These are phyloP conservation scores for Urtica urens DNA, from an alignment of 306 rosid genomes.

Conservation along the genomic window DNA sequence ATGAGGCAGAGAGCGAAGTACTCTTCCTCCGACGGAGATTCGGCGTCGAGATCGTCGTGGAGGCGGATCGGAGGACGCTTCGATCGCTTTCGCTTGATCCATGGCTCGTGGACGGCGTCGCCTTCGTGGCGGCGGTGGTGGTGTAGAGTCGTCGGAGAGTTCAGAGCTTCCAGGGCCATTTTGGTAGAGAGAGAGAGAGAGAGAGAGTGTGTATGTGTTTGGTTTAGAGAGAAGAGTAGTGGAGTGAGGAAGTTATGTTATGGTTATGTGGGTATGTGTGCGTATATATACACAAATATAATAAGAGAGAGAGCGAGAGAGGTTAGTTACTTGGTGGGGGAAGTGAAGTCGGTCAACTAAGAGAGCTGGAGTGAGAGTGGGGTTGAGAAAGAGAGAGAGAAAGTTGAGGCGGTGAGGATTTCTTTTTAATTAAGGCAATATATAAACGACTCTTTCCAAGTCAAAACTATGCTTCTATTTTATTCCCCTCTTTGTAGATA, in stretches of 20 bases:
- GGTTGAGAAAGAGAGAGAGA: slow-evolving; percentile 16
- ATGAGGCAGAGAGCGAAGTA: slow-evolving; percentile 93
- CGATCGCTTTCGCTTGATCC: slow-evolving; percentile 65
- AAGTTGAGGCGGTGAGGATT: background rate
- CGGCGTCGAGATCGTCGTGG: slow-evolving; percentile 11
- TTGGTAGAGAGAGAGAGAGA: background rate
- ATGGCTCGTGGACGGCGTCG: slow-evolving; percentile 36
- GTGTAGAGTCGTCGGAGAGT: slow-evolving; percentile 29
- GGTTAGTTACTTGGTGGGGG: slow-evolving; percentile 13
- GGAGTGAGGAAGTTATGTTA: background rate
- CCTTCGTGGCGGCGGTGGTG: slow-evolving; percentile 9
- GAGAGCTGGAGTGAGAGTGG: slow-evolving; percentile 1
- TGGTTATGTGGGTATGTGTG: background rate
- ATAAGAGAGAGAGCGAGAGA: background rate
- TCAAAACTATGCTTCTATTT: slow-evolving; percentile 34
- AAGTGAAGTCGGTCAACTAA: slow-evolving; percentile 82
- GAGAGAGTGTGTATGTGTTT: background rate
- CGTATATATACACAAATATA: background rate
- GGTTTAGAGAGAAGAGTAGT: background rate
- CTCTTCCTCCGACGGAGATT: slow-evolving; percentile 54
- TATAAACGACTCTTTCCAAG: slow-evolving; percentile 38
- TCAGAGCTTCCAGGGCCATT: slow-evolving; percentile 75
- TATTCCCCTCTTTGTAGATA: background rate
- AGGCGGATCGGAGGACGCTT: slow-evolving; percentile 39
- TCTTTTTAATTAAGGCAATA: background rate